A percentile compares a stretch with the other conserved stretches of the same genome.
phyloP scores from a whole-genome alignment of 31 red algal species.

The Bonnemaisonia californica region DNA sequence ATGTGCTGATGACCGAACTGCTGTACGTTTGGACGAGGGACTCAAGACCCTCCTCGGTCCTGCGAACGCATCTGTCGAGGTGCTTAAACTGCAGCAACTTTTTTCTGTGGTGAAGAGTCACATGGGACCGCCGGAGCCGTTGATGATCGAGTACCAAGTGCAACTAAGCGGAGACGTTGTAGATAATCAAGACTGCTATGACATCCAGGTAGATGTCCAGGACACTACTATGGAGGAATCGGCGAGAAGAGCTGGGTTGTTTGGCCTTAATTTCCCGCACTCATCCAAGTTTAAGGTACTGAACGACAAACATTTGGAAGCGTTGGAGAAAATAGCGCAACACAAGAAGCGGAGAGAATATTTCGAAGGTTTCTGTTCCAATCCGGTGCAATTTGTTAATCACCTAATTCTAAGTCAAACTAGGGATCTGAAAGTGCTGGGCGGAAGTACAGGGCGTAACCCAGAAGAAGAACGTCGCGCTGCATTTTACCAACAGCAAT shows the following conservation, averaged over 20 bases:
- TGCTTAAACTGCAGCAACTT: slow-evolving; percentile 63
- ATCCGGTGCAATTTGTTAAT: slow-evolving; percentile 88
- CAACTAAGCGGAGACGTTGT: slow-evolving; percentile 68
- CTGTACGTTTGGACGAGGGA: slow-evolving; percentile 75
- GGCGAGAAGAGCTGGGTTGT: slow-evolving; percentile 60
- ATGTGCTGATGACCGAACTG: slow-evolving; percentile 70
- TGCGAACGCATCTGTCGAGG: slow-evolving; percentile 43
- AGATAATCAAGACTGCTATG: slow-evolving; percentile 85
- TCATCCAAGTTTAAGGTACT: slow-evolving; percentile 59
- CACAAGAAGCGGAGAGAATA: slow-evolving; percentile 86
- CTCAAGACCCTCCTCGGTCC: slow-evolving; percentile 77
- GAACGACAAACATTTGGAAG: slow-evolving; percentile 63
- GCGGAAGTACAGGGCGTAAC: slow-evolving; percentile 73
- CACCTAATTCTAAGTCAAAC: slow-evolving; percentile 93
- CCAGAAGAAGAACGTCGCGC: slow-evolving; percentile 92
- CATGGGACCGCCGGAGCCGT: slow-evolving; percentile 75
- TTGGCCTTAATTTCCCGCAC: slow-evolving; percentile 40
- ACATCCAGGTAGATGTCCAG: slow-evolving; percentile 72
- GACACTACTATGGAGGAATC: slow-evolving; percentile 48
- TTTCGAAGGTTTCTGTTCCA: slow-evolving; percentile 78
- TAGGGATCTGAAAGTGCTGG: slow-evolving; percentile 79
- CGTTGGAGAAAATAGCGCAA: slow-evolving; percentile 77
- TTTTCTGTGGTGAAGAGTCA: slow-evolving; percentile 80
- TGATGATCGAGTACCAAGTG: slow-evolving; percentile 76
- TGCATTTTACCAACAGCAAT: slow-evolving; percentile 91